phyloP scores from a whole-genome alignment of 257 asterid species.

The Solanum chmielewskii region DNA sequence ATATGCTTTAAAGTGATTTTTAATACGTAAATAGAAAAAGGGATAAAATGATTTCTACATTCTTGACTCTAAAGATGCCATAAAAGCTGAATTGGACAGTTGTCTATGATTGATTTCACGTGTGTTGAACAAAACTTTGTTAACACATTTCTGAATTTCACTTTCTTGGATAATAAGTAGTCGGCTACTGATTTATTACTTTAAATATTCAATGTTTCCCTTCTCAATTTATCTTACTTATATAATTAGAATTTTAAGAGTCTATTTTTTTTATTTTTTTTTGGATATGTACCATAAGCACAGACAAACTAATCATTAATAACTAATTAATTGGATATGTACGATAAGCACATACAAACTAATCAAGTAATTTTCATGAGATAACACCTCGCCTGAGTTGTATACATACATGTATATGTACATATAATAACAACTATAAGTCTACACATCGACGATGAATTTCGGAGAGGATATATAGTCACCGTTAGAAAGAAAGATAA shows the following conservation, averaged over 20 bases:
- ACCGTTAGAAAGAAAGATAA: too few relatives aligned
- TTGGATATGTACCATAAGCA: background rate
- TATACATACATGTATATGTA: background rate
- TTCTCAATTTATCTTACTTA: background rate
- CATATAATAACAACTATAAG: too few relatives aligned
- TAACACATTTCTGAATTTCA: background rate
- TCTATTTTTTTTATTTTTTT: too few relatives aligned
- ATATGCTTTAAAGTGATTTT: too few relatives aligned
- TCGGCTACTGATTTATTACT: background rate
- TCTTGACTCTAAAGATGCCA: background rate
- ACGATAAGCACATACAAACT: background rate
- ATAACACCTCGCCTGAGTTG: background rate
- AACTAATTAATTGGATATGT: background rate
- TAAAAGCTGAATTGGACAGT: background rate
- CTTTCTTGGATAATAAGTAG: background rate
- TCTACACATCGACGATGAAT: too few relatives aligned
- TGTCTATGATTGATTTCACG: background rate
- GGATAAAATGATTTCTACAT: background rate
- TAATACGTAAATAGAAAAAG: background rate
- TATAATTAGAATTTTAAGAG: background rate
- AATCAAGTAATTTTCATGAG: background rate
- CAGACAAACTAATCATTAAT: background rate
- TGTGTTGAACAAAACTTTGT: background rate
- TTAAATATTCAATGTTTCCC: background rate
- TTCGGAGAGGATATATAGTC: too few relatives aligned